phyloP scores from a whole-genome alignment of 1,139 yeast species.

The Kodamaea fungicola region DNA sequence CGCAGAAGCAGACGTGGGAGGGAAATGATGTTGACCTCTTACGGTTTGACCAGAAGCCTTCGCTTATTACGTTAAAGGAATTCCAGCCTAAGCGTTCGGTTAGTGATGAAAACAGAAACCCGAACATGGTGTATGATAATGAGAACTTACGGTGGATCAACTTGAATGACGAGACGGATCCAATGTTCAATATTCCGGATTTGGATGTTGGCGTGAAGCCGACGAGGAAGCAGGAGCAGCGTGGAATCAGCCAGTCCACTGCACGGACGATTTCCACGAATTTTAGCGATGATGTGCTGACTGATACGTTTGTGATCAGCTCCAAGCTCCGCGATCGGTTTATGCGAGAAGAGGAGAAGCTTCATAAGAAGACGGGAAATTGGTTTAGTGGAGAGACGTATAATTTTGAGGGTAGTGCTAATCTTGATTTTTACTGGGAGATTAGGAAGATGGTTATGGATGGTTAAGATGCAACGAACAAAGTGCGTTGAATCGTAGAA shows the following conservation, averaged over 20 bases:
- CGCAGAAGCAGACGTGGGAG: slow-evolving; percentile 56
- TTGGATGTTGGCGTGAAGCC: slow-evolving; percentile 11
- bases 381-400: slow-evolving; percentile 50
- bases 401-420: slow-evolving; percentile 18
- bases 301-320: slow-evolving; percentile 41
- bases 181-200: slow-evolving; percentile 53
- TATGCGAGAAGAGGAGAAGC: slow-evolving; percentile 49
- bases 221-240: slow-evolving; percentile 6
- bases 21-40: slow-evolving; percentile 62
- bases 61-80: slow-evolving; percentile 33
- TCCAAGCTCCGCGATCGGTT: slow-evolving; percentile 40
- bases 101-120: slow-evolving; percentile 12
- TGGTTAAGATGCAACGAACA: slow-evolving; percentile 11
- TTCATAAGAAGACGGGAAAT: slow-evolving; percentile 44
- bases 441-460: slow-evolving; percentile 53
- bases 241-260: slow-evolving; percentile 25
- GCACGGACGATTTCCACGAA: slow-evolving; percentile 35
- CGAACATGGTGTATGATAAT: slow-evolving; percentile 61
- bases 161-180: slow-evolving; percentile 41
- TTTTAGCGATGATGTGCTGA: slow-evolving; percentile 8
- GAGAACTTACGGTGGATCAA: slow-evolving; percentile 50
- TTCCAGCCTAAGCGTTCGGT: slow-evolving; percentile 15
- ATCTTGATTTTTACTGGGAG: slow-evolving; percentile 48
- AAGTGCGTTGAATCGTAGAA: too few relatives aligned
- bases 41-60: slow-evolving; percentile 28